Evolutionary conservation across 768 basidiomycete species (phyloP), one percentile per base, ranked within the genome.

Genomic region (Boletus vermiculosoides): DNA sequence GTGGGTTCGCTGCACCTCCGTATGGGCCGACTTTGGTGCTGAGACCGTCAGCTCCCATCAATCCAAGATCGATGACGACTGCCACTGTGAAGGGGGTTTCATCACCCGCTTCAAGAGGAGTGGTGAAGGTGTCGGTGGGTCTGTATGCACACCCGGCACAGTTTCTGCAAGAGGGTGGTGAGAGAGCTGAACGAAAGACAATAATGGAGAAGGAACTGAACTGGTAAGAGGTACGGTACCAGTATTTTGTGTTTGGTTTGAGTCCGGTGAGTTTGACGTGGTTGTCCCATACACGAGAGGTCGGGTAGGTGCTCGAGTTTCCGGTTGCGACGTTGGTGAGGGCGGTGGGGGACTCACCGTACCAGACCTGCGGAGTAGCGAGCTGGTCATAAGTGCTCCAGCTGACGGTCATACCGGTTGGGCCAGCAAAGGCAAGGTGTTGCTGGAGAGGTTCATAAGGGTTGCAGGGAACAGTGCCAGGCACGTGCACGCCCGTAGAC

Each of bases 161-260:
- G 18, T 70, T 68, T 37, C 68, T 70, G 40, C 2, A 40, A 45
- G 10, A 33, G 11, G 4, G 4, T 2, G 10, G 5, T 51, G 22
- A 55, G 58, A 41, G 2, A 15, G 10, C 1, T 12, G 15, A 23
- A 40, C 4, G 8, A 30, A 12, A 18, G 37, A 52, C 3, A 4
- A 6, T 13, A 20, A 44, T 0, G 15, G 11, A 44, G 11, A 22
- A 20, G 4, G 44, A 5, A 61, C 62, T 45, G 31, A 58, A 68
- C 68, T 66, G 68, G 55, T 70, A 57, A 20, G 66, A 66, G 5
- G 56, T 56, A 23, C 66, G 66, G 40, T 69, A 69, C 68, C 68
- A 70, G 46, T 69, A 69, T 25, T 53, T 63, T 15, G 68, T 70
- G 9, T 51, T 45, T 15, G 68, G 46, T n/a, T 62, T 54, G 31